Conservation (phyloP, 176 grass and related monocot species). For the Aegilops tauschii region DNA sequence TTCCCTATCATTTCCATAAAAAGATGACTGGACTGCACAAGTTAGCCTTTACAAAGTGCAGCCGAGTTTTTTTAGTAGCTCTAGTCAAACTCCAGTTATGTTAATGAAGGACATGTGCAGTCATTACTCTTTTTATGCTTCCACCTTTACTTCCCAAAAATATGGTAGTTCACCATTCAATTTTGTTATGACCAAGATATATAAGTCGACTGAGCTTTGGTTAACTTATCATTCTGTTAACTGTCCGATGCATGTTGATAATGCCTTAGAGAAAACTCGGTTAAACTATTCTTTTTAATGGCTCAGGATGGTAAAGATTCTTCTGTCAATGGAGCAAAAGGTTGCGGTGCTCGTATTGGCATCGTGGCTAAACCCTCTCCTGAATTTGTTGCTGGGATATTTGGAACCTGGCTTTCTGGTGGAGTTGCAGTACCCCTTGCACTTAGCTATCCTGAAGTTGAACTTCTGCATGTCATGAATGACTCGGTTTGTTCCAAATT, state of each 20-base stretch:
- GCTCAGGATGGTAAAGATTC: constrained; percentile 22
- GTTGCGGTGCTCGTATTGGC: constrained; percentile 65
- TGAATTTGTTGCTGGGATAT: constrained; percentile 94
- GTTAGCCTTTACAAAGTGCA: background rate
- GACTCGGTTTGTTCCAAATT: constrained; percentile 70
- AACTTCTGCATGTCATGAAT: constrained; percentile 95
- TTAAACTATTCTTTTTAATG: constrained; percentile 8
- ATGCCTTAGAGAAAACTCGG: constrained; percentile 10
- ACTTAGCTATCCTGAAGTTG: constrained; percentile 84
- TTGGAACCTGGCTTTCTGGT: constrained; percentile 94
- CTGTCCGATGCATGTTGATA: background rate
- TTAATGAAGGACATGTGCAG: background rate
- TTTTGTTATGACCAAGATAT: background rate
- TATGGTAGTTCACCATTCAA: constrained; percentile 11
- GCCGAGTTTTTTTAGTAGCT: background rate
- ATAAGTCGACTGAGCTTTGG: background rate
- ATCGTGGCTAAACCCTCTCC: constrained; percentile 95
- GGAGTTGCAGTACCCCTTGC: constrained; percentile 96
- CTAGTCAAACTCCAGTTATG: constrained; percentile 5
- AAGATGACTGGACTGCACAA: background rate
- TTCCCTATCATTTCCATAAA: background rate
- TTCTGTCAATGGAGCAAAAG: constrained; percentile 27
- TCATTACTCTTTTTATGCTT: background rate
- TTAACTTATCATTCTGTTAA: constrained; percentile 7
- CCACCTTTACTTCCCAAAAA: background rate